phyloP scores from a whole-genome alignment of 257 asterid species.

The Ilex aquifolium region DNA sequence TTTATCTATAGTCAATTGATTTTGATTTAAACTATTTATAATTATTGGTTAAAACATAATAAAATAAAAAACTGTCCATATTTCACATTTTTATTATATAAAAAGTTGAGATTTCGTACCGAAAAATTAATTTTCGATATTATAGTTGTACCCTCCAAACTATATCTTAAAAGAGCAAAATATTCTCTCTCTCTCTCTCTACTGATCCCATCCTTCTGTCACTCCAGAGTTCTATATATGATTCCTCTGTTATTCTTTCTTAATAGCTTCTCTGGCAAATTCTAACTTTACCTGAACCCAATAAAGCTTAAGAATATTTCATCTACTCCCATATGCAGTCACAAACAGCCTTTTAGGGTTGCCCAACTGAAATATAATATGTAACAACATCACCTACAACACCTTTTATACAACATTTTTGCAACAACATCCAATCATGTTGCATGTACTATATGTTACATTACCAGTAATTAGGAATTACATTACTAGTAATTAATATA shows the following conservation, averaged over 20 bases:
- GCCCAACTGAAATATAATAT: not conserved
- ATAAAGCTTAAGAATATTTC: not conserved
- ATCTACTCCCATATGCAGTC: not conserved
- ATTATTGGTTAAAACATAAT: too few relatives aligned
- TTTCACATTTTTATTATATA: too few relatives aligned
- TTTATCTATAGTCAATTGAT: too few relatives aligned
- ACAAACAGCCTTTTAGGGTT: conserved; percentile 3
- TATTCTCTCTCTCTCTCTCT: not conserved
- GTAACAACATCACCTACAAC: too few relatives aligned
- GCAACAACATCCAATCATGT: not conserved
- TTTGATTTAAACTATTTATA: too few relatives aligned
- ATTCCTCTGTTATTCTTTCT: conserved; percentile 2
- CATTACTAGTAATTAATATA: too few relatives aligned
- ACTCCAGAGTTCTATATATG: not conserved
- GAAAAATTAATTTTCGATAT: too few relatives aligned
- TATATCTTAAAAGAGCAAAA: too few relatives aligned
- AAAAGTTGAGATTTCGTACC: too few relatives aligned
- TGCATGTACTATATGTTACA: not conserved
- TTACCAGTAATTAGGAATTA: too few relatives aligned
- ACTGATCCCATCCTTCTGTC: not conserved
- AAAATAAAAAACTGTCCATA: too few relatives aligned
- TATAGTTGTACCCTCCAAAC: too few relatives aligned
- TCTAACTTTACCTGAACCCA: not conserved
- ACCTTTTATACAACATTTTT: not conserved
- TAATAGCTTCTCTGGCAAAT: not conserved